Percentiles rank a stretch among this genome's conserved stretches.
Evolutionary conservation across 2,329 filamentous ascomycete species (phyloP).

Genomic region (Zymoseptoria crescenta): DNA sequence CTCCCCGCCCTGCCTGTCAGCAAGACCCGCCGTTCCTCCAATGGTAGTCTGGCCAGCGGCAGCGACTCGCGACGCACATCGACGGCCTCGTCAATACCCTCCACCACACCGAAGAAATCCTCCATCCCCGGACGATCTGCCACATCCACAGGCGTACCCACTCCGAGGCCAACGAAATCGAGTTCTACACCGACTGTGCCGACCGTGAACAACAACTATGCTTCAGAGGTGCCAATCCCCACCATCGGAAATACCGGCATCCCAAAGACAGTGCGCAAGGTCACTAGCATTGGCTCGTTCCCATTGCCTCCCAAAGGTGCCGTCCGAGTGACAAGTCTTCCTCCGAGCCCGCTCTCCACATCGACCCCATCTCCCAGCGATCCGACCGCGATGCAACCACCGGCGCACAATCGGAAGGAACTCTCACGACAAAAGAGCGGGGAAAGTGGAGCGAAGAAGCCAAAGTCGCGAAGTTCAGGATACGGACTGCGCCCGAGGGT

Average conservation of each 20-base stretch:
- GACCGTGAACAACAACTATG: constrained; percentile 36
- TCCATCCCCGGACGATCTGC: constrained; percentile 29
- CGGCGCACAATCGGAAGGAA: constrained; percentile 24
- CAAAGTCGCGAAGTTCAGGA: constrained; percentile 25
- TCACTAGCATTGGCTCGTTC: constrained; percentile 88
- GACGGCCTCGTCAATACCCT: constrained; percentile 25
- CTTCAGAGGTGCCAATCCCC: constrained; percentile 21
- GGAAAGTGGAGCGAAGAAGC: constrained; percentile 22
- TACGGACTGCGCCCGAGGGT: constrained; percentile 43
- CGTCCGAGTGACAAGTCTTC: constrained; percentile 51
- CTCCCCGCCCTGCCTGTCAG: constrained; percentile 66
- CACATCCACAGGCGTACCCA: constrained; percentile 48
- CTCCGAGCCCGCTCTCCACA: constrained; percentile 45
- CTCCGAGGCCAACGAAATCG: constrained; percentile 31
- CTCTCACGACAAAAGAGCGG: constrained; percentile 27
- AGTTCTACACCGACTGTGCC: constrained; percentile 51
- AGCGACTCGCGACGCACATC: constrained; percentile 19
- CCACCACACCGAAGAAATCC: constrained; percentile 28
- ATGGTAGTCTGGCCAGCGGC: constrained; percentile 43
- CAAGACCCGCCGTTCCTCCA: constrained; percentile 57
- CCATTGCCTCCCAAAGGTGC: constrained; percentile 74
- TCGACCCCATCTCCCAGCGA: constrained; percentile 36
- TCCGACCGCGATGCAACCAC: constrained; percentile 21
- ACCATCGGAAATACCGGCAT: constrained; percentile 6
- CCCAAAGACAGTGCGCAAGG: constrained; percentile 68